Conservation (phyloP, 805 yeast species). For the Jamesozyma piceae region DNA sequence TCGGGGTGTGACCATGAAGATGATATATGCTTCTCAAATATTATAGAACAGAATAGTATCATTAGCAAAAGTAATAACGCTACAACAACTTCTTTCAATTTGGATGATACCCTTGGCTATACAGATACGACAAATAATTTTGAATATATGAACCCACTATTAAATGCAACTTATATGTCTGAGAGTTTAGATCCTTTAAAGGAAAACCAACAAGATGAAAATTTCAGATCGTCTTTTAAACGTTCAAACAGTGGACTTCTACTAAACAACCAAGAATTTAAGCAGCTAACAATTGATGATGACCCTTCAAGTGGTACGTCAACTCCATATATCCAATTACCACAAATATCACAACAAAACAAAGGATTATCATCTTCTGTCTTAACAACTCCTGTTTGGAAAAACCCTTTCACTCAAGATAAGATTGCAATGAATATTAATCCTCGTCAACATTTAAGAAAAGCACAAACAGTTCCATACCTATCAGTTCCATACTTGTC, state of each 20-base stretch:
- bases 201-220: neutral
- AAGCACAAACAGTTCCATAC: conserved; percentile 1
- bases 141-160: neutral
- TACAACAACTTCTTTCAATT: neutral
- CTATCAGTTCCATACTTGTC: neutral
- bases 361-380: no score
- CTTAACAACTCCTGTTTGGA: conserved; percentile 1
- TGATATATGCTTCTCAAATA: conserved; percentile 4
- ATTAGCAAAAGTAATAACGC: no score
- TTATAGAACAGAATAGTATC: neutral
- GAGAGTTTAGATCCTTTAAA: conserved; percentile 2
- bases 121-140: neutral
- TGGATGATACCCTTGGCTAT: no score
- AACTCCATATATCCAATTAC: neutral
- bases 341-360: neutral
- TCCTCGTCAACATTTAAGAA: neutral
- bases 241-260: neutral
- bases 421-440: neutral
- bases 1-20: conserved; percentile 21
- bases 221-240: neutral
- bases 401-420: conserved; percentile 4
- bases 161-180: neutral
- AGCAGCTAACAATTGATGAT: neutral
- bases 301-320: neutral
- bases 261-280: neutral